Evolutionary conservation across 192 early-diverging fungal species (phyloP).

Genomic region (Borealophlyctis nickersoniae): DNA sequence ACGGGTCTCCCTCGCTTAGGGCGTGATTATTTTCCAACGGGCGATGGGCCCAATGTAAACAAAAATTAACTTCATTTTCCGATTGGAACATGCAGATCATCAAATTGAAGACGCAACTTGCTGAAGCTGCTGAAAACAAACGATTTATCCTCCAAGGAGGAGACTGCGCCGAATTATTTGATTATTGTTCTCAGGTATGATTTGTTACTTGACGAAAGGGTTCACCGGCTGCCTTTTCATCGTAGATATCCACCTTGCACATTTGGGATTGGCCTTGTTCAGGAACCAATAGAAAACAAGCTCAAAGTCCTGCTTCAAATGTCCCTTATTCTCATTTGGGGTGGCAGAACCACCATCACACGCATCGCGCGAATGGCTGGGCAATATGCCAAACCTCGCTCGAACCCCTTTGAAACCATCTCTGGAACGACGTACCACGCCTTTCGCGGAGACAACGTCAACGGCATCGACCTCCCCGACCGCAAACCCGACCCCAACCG

Average conservation of each 20-base stretch:
- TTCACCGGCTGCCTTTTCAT: too few species aligned
- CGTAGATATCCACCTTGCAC: background rate
- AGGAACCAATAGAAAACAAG: constrained; percentile 89
- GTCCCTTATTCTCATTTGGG: constrained; percentile 93
- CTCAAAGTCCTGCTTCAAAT: constrained; percentile 97
- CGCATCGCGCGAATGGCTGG: constrained; percentile 98
- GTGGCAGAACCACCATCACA: constrained; percentile 86
- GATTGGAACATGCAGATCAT: constrained; percentile 70
- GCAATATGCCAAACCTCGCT: constrained; percentile 97
- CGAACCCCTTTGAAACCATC: constrained; percentile 82
- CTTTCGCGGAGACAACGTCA: constrained; percentile 97
- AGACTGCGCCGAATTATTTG: constrained; percentile 98
- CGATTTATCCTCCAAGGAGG: constrained; percentile 96
- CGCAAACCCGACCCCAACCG: constrained; percentile 90
- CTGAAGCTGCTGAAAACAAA: constrained; percentile 84
- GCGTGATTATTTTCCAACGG: background rate
- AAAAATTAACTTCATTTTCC: too few species aligned
- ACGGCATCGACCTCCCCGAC: constrained; percentile 83
- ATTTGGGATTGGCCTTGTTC: too few species aligned
- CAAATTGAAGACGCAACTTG: constrained; percentile 75
- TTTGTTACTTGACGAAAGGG: too few species aligned
- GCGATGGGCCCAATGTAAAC: too few species aligned
- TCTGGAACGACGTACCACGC: constrained; percentile 79
- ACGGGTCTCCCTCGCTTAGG: background rate
- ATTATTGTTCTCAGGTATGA: constrained; percentile 87